Evolutionary conservation across 192 early-diverging fungal genomes (phyloP).

Genomic region (Diversispora epigaea): DNA sequence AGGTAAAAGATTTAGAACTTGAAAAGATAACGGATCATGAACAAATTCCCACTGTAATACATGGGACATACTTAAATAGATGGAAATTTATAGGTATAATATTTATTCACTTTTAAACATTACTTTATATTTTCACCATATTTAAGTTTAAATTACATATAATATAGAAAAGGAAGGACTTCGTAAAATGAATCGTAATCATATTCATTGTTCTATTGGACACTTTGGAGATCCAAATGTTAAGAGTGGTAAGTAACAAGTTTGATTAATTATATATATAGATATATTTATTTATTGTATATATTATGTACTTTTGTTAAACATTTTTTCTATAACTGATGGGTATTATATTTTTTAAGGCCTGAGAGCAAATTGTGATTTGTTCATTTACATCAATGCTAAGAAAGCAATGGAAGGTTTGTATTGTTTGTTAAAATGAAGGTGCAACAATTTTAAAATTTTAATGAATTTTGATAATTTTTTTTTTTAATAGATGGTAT

Average conservation of each 20-base stretch:
- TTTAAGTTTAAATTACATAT: neutral
- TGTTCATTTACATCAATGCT: constrained; percentile 82
- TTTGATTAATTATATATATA: neutral
- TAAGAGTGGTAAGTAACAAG: constrained; percentile 55
- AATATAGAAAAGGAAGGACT: constrained; percentile 59
- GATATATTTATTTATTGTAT: too few species aligned
- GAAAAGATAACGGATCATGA: constrained; percentile 46
- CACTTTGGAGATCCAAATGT: constrained; percentile 64
- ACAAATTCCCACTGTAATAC: constrained; percentile 57
- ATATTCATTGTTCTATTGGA: constrained; percentile 88
- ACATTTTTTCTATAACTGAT: neutral
- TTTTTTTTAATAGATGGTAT: constrained; percentile 15
- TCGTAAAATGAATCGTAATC: constrained; percentile 76
- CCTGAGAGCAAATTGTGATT: constrained; percentile 66
- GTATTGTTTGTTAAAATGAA: neutral
- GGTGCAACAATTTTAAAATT: neutral
- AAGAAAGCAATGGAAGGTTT: constrained; percentile 64
- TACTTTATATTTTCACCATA: too few species aligned
- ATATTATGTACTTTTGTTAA: too few species aligned
- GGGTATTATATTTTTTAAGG: constrained; percentile 38
- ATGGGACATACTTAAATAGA: constrained; percentile 61
- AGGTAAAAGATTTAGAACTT: constrained; percentile 51
- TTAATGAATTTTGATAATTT: neutral
- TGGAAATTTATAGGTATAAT: constrained; percentile 58
- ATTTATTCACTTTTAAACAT: neutral